Base-by-base conservation (phyloP, 2,329 filamentous ascomycete species). In the Trichophyton simii region DNA sequence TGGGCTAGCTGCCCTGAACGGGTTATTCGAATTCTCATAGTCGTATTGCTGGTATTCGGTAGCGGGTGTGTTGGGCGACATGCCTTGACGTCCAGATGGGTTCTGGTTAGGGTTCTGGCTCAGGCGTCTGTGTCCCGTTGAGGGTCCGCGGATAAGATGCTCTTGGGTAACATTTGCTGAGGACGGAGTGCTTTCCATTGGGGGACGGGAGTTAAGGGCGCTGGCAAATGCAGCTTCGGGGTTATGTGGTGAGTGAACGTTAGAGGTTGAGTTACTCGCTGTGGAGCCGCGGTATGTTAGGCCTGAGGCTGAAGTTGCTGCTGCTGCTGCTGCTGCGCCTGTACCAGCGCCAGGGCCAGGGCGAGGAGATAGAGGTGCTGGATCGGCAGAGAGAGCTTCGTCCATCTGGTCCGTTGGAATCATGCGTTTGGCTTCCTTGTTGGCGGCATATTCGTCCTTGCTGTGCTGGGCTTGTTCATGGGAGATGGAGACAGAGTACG, bases 401-500 rank as follows among this genome's bases (percentile, higher is more conserved):
- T 70, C 66, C 63, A 66, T 64, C 25, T 68, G 63, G 58, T 65
- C 68, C 3, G 66, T 69, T 1, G 88, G 87, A 4, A 88, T 77
- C 68, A 95, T 74, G 38, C 89, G 85, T 60, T 77, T 79, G 3
- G 79, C 83, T 64, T 89, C 85, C 70, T 88, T 87, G 1, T 78
- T 78, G 61, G 82, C 76, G 1, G 78, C 78, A 38, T 82, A 80
- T 60, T 82, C 79, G 2, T 84, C 79, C 60, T 88, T 83, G 60
- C 85, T 84, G 41, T 80, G 76, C 31, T 79, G 75, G 4, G 90
- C 91, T 66, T 84, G 82, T 0, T 82, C 77, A 65, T 92, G 87
- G 1, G 83, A 79, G 58, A 96, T 86, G 5, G 86, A 73, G 20
- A 96, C 91, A 18, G 86, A 87, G 78, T 94, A 96, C 4, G 84